Base-by-base conservation (phyloP, 1,284 basidiomycete genomes). In the Sanghuangporus sanghuang region DNA sequence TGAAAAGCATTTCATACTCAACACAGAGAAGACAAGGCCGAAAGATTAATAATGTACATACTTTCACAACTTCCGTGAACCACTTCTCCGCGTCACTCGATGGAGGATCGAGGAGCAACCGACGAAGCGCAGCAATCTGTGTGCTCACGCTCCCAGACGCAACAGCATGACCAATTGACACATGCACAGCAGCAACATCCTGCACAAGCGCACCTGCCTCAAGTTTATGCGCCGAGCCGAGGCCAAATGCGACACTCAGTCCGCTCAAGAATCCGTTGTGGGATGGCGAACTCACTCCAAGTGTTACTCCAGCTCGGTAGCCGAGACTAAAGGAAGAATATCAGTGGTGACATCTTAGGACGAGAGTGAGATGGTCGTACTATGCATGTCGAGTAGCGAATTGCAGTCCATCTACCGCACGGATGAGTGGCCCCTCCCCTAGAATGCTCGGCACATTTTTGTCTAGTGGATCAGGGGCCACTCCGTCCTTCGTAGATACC, bases 351-450 rank as follows among this genome's bases (percentile, higher is more conserved):
- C 21, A 38, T 38, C 6, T n/a, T 9, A 39, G 4, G 5, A 5
- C 12, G 32, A 21, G 35, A 59, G 23, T 35, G 55, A 18, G 32
- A 18, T 16, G 38, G 12, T 80, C 89, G 68, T 71, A 91, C 90
- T 92, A 77, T 36, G 87, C 84, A 73, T 93, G 83, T 18, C 92
- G 83, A 44, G 85, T 86, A 1, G 79, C 85, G 71, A 88, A 93
- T 64, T 84, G 77, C 12, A 93, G 79, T 0, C 92, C 93, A 70
- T 95, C 93, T 7, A 81, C 82, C 2, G 89, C 93, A 46, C 81
- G 83, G 6, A 84, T 76, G 27, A 92, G 75, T 49, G 61, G 38
- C 21, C 71, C 78, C 40, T 83, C 85, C 2, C 87, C 66, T 32
- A 83, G 69, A 2, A 78, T 70, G 7, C 70, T 67, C 0, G 87